Percentiles rank a stretch among this genome's conserved stretches.
Conservation (phyloP, 129 eudicot genomes). For the sunflower (Helianthus annuus) region HanXRQr2.0-SUNRISE NC_035438.2:14842829-14843328, state of each 20-base stretch:
- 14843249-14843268: too few species aligned
- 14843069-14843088: conserved; percentile 48
- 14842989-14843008: conserved; percentile 57
- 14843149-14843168: too few species aligned
- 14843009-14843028: conserved; percentile 84
- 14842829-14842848: conserved; percentile 87
- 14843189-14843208: too few species aligned
- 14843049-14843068: conserved; percentile 49
- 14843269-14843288: too few species aligned
- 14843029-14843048: conserved; percentile 64
- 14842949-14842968: conserved; percentile 43
- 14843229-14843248: too few species aligned
- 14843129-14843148: too few species aligned
- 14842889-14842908: conserved; percentile 52
- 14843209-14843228: too few species aligned
- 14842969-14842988: conserved; percentile 46
- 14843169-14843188: too few species aligned
- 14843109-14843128: too few species aligned
- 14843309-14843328: too few species aligned
- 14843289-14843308: too few species aligned
- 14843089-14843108: too few species aligned
- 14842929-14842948: conserved; percentile 35
- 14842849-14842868: conserved; percentile 68
- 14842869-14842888: conserved; percentile 77
- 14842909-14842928: conserved; percentile 27